Percentiles rank a stretch among this genome's conserved stretches.
These are phyloP conservation scores for Boletellus sp. DNA, from an alignment of 768 basidiomycete species.

Conservation along the genomic window DNA sequence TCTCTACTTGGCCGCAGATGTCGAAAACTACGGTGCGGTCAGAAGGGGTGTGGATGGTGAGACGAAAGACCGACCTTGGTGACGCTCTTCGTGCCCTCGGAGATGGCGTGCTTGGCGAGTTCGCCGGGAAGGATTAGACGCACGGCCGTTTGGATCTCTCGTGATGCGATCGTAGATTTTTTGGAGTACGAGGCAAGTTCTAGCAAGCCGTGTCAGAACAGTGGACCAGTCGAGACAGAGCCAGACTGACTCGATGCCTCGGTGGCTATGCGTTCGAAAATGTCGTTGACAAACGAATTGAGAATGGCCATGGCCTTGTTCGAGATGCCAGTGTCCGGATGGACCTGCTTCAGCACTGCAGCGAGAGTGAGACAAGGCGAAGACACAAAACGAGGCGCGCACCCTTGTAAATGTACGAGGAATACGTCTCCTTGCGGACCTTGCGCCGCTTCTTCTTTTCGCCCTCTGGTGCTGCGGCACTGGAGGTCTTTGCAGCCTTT, in stretches of 20 bases:
- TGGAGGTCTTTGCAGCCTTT: slow-evolving; percentile 58
- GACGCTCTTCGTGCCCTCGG: slow-evolving; percentile 82
- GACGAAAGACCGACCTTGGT: slow-evolving; percentile 44
- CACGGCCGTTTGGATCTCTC: slow-evolving; percentile 96
- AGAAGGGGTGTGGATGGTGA: neutral
- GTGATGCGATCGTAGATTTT: slow-evolving; percentile 97
- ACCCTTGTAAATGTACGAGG: slow-evolving; percentile 96
- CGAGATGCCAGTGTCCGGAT: slow-evolving; percentile 98
- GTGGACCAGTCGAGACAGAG: neutral
- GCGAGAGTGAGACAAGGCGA: slow-evolving; percentile 1
- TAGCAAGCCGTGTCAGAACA: slow-evolving; percentile 24
- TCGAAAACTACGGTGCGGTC: slow-evolving; percentile 36
- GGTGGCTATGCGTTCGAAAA: slow-evolving; percentile 88
- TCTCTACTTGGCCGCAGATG: slow-evolving; percentile 42
- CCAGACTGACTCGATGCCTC: slow-evolving; percentile 74
- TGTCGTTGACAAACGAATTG: slow-evolving; percentile 91
- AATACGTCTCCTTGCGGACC: slow-evolving; percentile 87
- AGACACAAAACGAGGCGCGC: neutral
- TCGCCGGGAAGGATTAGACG: slow-evolving; percentile 96
- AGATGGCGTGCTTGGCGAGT: slow-evolving; percentile 97
- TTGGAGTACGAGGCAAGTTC: slow-evolving; percentile 98
- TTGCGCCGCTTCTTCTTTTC: slow-evolving; percentile 92
- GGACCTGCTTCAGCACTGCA: slow-evolving; percentile 91
- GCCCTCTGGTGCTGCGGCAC: slow-evolving; percentile 52
- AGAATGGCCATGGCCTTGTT: slow-evolving; percentile 94